A percentile compares a stretch with the other conserved stretches of the same genome.
Evolutionary conservation across 495 filamentous ascomycete species (phyloP).

Genomic region (Daldinia caldariorum): DNA sequence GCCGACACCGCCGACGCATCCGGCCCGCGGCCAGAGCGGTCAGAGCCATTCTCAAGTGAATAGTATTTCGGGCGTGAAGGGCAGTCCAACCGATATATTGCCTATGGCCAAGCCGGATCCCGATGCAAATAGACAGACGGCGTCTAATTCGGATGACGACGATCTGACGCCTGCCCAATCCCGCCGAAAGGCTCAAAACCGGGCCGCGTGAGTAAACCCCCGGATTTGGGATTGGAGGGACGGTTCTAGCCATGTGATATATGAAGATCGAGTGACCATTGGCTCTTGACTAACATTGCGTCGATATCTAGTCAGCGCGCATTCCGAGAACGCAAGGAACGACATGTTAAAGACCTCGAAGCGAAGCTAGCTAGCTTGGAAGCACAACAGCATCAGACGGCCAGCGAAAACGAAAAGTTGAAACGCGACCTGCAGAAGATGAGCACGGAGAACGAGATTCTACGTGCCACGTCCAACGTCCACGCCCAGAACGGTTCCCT

Average conservation of each 20-base stretch:
- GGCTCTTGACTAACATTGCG: slow-evolving; percentile 23
- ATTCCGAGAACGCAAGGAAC: slow-evolving; percentile 96
- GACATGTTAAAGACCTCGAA: slow-evolving; percentile 92
- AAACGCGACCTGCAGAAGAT: slow-evolving; percentile 82
- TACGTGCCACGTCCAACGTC: slow-evolving; percentile 75
- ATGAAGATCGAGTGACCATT: slow-evolving; percentile 1
- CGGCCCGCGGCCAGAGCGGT: slow-evolving; percentile 40
- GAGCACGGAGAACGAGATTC: slow-evolving; percentile 90
- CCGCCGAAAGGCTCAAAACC: slow-evolving; percentile 92
- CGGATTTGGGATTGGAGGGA: slow-evolving; percentile 2
- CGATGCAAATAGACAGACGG: slow-evolving; percentile 49
- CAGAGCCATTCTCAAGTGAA: slow-evolving; percentile 45
- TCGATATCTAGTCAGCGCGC: slow-evolving; percentile 78
- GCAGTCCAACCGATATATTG: slow-evolving; percentile 46
- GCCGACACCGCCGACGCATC: slow-evolving; percentile 55
- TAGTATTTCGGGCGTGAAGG: slow-evolving; percentile 38
- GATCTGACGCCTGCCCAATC: slow-evolving; percentile 80
- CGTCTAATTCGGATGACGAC: slow-evolving; percentile 65
- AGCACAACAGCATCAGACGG: slow-evolving; percentile 56
- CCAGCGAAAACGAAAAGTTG: slow-evolving; percentile 80
- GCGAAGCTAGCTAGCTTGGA: slow-evolving; percentile 81
- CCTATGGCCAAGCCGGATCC: slow-evolving; percentile 53
- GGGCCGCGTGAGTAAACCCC: slow-evolving; percentile 81
- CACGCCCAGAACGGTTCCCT: slow-evolving; percentile 44
- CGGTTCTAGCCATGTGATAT: slow-evolving; percentile 1